These are phyloP conservation scores for Neurospora cerealis DNA, from an alignment of 495 filamentous ascomycete genomes.

Conservation along the genomic window DNA sequence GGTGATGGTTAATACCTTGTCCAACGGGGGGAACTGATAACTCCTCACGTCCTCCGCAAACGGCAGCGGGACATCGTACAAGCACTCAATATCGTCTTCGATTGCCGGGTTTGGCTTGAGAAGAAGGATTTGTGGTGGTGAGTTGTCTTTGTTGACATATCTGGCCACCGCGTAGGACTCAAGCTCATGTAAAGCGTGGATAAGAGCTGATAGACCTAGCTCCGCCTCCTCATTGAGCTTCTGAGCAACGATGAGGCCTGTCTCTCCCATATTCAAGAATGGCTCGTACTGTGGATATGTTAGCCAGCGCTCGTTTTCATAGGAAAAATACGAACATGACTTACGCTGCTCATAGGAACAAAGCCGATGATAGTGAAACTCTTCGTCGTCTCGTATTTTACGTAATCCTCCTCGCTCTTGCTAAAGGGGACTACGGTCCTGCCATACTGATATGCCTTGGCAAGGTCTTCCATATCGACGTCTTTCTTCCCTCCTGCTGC, in stretches of 20 bases:
- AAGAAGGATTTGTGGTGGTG: slow-evolving; percentile 66
- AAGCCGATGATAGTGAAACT: slow-evolving; percentile 81
- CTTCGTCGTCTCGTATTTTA: slow-evolving; percentile 65
- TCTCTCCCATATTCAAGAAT: slow-evolving; percentile 74
- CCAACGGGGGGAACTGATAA: slow-evolving; percentile 85
- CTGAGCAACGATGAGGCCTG: slow-evolving; percentile 62
- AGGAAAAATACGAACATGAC: neutral
- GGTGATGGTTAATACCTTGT: slow-evolving; percentile 78
- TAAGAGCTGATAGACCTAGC: slow-evolving; percentile 79
- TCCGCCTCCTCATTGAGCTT: slow-evolving; percentile 63
- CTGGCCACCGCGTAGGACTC: slow-evolving; percentile 84
- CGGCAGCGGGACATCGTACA: slow-evolving; percentile 88
- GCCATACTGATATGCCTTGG: slow-evolving; percentile 91
- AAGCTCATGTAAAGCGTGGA: slow-evolving; percentile 76
- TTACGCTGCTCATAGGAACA: slow-evolving; percentile 61
- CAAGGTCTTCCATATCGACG: slow-evolving; percentile 72
- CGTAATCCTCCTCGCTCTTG: slow-evolving; percentile 71
- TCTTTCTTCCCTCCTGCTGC: slow-evolving; percentile 74
- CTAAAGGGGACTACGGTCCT: slow-evolving; percentile 83
- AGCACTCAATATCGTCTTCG: slow-evolving; percentile 73
- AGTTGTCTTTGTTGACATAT: slow-evolving; percentile 71
- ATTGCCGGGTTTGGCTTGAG: slow-evolving; percentile 73
- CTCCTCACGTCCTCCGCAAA: slow-evolving; percentile 85
- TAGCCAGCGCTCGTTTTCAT: neutral
- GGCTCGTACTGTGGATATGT: slow-evolving; percentile 56